A percentile compares a stretch with the other conserved stretches of the same genome.
Conservation (phyloP, 345 rosid genomes). For the Corchorus capsularis region DNA sequence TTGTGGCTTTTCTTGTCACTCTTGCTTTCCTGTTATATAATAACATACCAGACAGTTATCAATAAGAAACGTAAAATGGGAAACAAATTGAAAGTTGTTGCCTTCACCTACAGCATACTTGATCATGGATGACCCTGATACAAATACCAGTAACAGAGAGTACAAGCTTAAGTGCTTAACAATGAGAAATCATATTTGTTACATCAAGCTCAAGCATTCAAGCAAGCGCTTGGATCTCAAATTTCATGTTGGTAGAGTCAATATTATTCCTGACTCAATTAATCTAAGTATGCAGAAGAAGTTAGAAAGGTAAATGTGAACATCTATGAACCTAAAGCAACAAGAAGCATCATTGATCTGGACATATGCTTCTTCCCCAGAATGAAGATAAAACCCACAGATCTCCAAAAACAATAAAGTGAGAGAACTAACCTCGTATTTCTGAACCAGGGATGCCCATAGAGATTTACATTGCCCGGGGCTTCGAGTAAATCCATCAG, state of each 20-base stretch:
- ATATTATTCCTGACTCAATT: background rate
- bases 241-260: background rate
- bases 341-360: background rate
- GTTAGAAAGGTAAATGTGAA: background rate
- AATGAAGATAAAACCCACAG: background rate
- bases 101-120: background rate
- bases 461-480: conserved; percentile 91
- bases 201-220: background rate
- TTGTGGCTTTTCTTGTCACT: conserved; percentile 39
- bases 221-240: background rate
- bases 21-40: conserved; percentile 59
- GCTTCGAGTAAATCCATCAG: conserved; percentile 66
- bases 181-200: background rate
- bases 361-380: background rate
- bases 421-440: conserved; percentile 69
- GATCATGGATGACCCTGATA: background rate
- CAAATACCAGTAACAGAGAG: background rate
- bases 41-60: background rate
- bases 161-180: background rate
- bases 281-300: background rate
- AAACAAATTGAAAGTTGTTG: background rate
- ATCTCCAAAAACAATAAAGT: background rate
- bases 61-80: background rate
- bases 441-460: conserved; percentile 84
- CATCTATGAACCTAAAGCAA: background rate